These are phyloP conservation scores for Suillus cothurnatus DNA, from an alignment of 768 basidiomycete genomes.

Conservation along the genomic window DNA sequence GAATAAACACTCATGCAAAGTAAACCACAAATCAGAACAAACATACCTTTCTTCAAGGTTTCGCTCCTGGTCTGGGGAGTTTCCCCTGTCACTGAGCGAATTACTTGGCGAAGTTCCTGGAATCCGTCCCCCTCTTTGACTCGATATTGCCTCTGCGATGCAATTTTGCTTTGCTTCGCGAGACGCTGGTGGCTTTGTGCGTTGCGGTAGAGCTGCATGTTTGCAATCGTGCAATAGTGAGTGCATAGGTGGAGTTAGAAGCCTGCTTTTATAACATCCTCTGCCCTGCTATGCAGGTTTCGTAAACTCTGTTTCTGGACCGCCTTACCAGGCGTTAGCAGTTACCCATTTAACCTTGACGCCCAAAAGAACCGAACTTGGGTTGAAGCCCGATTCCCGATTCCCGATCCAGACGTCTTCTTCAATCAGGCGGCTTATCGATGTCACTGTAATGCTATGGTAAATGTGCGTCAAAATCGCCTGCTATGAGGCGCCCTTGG, in stretches of 20 bases:
- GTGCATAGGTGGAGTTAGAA: background rate
- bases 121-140: conserved; percentile 34
- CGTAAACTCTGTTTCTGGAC: background rate
- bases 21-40: no score
- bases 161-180: conserved; percentile 9
- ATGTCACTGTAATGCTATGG: no score
- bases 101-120: conserved; percentile 28
- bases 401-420: background rate
- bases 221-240: background rate
- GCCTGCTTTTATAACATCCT: background rate
- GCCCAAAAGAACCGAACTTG: background rate
- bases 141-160: conserved; percentile 32
- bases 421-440: background rate
- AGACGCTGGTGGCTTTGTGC: background rate
- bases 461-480: background rate
- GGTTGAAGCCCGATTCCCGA: background rate
- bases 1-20: background rate
- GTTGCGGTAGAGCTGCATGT: background rate
- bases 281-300: background rate
- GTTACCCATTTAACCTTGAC: background rate
- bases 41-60: conserved; percentile 25
- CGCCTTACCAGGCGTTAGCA: no score
- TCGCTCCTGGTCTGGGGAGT: conserved; percentile 30
- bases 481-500: no score
- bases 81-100: conserved; percentile 29